Evolutionary conservation across 2,329 filamentous ascomycete species (phyloP).

Genomic region (Trichoderma asperellum): DNA sequence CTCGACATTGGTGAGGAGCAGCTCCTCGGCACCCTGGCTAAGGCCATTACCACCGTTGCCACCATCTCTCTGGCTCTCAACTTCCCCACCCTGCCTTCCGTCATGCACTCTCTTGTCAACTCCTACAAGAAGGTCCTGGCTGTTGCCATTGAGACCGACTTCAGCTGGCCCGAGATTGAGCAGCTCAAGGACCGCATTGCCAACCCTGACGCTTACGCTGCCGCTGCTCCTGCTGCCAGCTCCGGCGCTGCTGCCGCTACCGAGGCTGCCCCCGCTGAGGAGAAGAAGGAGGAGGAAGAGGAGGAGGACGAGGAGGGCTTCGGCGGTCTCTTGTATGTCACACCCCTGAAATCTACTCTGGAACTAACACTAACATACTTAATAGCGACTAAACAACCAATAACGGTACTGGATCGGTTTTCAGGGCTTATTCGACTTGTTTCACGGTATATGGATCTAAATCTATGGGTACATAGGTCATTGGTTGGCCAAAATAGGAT

Average conservation of each 20-base stretch:
- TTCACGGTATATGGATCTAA: conserved; percentile 50
- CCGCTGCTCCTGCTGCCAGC: conserved; percentile 73
- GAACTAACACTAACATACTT: conserved; percentile 45
- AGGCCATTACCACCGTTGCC: conserved; percentile 84
- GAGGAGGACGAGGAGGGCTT: conserved; percentile 73
- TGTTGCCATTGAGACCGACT: conserved; percentile 86
- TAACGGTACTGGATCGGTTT: conserved; percentile 47
- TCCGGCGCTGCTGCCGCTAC: conserved; percentile 57
- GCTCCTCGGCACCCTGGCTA: conserved; percentile 80
- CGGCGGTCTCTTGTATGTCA: conserved; percentile 74
- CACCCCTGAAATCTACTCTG: neutral
- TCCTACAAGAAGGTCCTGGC: conserved; percentile 95
- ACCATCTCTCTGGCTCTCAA: conserved; percentile 87
- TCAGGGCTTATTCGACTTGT: conserved; percentile 48
- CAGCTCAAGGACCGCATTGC: conserved; percentile 99
- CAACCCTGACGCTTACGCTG: conserved; percentile 96
- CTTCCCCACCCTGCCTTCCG: conserved; percentile 94
- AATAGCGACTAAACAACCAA: conserved; percentile 56
- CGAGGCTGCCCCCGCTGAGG: conserved; percentile 59
- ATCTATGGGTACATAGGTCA: conserved; percentile 53
- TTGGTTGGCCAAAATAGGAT: conserved; percentile 49
- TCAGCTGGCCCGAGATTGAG: conserved; percentile 93
- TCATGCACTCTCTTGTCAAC: conserved; percentile 97
- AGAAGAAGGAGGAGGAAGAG: conserved; percentile 69
- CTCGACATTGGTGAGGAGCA: conserved; percentile 95